Conservation (phyloP, 148 eudicot species). For the Polygonum aviculare region DNA sequence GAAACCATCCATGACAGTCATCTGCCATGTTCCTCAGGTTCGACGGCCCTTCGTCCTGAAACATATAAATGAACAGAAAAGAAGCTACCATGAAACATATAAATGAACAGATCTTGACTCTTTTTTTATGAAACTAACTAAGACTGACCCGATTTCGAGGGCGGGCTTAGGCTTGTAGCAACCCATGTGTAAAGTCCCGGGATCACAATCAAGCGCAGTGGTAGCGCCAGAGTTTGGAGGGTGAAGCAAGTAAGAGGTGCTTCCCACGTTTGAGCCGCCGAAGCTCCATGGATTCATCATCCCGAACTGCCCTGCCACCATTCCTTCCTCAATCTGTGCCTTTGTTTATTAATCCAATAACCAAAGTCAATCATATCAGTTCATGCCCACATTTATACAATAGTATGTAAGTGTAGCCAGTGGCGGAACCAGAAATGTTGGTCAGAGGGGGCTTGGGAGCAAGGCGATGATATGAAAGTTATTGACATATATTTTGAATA, state of each 20-base stretch:
- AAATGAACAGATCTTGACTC: not conserved
- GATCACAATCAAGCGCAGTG: slow-evolving; percentile 15
- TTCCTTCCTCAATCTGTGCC: slow-evolving; percentile 9
- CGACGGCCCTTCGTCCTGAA: slow-evolving; percentile 13
- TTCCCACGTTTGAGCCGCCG: slow-evolving; percentile 21
- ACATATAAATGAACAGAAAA: not conserved
- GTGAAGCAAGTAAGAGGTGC: slow-evolving; percentile 29
- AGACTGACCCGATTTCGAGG: slow-evolving; percentile 56
- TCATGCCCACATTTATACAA: not conserved
- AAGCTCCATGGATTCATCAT: too few relatives aligned
- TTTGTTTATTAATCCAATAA: not conserved
- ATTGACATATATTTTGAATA: too few relatives aligned
- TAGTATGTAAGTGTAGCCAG: not conserved
- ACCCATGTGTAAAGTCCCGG: slow-evolving; percentile 19
- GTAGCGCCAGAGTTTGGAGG: slow-evolving; percentile 25
- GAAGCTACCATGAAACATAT: too few relatives aligned
- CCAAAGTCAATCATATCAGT: not conserved
- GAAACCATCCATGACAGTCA: slow-evolving; percentile 11
- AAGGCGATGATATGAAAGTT: too few relatives aligned
- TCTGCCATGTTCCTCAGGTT: not conserved
- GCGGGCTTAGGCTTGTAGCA: slow-evolving; percentile 47
- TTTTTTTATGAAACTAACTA: not conserved
- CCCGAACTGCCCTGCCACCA: not conserved
- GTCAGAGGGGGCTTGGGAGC: too few relatives aligned
- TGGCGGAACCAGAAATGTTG: too few relatives aligned